Evolutionary conservation across 495 filamentous ascomycete genomes (phyloP).

Genomic region (Aspergillus bridgeri): DNA sequence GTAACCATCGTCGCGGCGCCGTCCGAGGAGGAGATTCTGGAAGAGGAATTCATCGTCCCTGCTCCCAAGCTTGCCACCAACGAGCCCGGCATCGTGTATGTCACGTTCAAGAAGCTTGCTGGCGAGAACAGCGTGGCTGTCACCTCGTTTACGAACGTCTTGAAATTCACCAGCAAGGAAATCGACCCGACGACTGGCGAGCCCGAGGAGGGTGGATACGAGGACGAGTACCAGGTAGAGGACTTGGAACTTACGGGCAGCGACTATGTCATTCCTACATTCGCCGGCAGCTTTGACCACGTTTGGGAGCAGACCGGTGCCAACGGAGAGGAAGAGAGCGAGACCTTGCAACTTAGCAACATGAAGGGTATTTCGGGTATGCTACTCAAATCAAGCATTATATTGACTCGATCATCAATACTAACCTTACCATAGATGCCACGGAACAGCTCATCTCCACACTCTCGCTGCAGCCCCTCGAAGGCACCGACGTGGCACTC

Average conservation of each 20-base stretch:
- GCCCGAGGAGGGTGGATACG: conserved; percentile 88
- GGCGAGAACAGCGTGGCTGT: conserved; percentile 67
- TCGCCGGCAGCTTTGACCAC: conserved; percentile 91
- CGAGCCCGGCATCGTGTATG: conserved; percentile 88
- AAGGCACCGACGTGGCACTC: conserved; percentile 86
- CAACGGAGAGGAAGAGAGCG: conserved; percentile 81
- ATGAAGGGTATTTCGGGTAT: conserved; percentile 91
- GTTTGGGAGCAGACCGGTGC: conserved; percentile 95
- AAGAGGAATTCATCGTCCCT: conserved; percentile 92
- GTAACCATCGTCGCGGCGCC: conserved; percentile 86
- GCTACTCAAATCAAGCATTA: conserved; percentile 23
- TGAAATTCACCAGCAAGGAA: conserved; percentile 97
- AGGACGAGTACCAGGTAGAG: conserved; percentile 96
- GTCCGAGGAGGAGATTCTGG: conserved; percentile 69
- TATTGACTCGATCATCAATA: conserved; percentile 1
- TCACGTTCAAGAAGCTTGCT: conserved; percentile 81
- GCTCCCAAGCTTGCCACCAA: conserved; percentile 75
- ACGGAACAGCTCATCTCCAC: conserved; percentile 84
- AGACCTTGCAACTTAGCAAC: conserved; percentile 85
- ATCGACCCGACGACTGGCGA: conserved; percentile 93
- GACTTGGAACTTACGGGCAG: conserved; percentile 88
- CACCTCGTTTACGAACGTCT: conserved; percentile 80
- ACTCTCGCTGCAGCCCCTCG: conserved; percentile 87
- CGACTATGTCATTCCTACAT: conserved; percentile 90
- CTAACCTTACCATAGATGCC: conserved; percentile 66